A percentile compares a stretch with the other conserved stretches of the same genome.
These are phyloP conservation scores for Puccinia triticina DNA, from an alignment of 1,284 basidiomycete genomes.

Conservation along the genomic window DNA sequence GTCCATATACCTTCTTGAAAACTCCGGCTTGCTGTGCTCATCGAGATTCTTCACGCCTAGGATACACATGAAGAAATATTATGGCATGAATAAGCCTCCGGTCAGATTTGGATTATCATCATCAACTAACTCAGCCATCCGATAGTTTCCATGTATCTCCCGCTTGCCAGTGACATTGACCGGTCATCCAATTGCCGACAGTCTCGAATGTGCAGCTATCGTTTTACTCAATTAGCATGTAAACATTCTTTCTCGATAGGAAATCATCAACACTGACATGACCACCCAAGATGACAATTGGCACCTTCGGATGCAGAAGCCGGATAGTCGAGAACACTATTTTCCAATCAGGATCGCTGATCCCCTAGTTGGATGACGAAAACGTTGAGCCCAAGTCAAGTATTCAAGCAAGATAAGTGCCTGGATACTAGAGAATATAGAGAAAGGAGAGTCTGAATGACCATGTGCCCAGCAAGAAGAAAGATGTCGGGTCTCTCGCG, in stretches of 20 bases:
- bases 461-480: slow-evolving; percentile 69
- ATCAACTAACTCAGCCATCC: slow-evolving; percentile 63
- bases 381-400: background rate
- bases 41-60: slow-evolving; percentile 54
- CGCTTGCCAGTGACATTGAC: slow-evolving; percentile 75
- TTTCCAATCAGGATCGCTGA: slow-evolving; percentile 65
- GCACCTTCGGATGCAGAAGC: slow-evolving; percentile 70
- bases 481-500: slow-evolving; percentile 79
- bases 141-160: slow-evolving; percentile 83
- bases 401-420: slow-evolving; percentile 63
- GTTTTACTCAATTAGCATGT: slow-evolving; percentile 21
- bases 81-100: background rate
- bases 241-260: slow-evolving; percentile 10
- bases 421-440: slow-evolving; percentile 52
- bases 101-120: background rate
- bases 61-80: background rate
- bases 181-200: slow-evolving; percentile 70
- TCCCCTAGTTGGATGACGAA: slow-evolving; percentile 52
- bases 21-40: slow-evolving; percentile 64
- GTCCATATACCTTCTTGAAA: slow-evolving; percentile 73
- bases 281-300: slow-evolving; percentile 78
- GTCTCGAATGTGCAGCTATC: slow-evolving; percentile 74
- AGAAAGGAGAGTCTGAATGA: background rate
- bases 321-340: slow-evolving; percentile 76
- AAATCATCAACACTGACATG: slow-evolving; percentile 52